phyloP scores from a whole-genome alignment of 2,329 filamentous ascomycete species.

The Alternaria solani region DNA sequence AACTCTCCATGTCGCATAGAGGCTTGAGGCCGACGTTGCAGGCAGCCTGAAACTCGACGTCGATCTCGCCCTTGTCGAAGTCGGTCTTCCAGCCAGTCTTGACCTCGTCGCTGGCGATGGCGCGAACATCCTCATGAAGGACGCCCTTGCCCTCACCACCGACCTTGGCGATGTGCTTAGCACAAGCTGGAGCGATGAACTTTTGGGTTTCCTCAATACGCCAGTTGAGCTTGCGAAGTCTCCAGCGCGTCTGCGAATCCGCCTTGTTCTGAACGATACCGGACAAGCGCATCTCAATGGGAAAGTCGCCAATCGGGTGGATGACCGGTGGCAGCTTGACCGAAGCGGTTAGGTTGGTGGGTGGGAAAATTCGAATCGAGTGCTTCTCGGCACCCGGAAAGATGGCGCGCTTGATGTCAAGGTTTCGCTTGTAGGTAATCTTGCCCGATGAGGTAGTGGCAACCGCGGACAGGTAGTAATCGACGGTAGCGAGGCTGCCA shows the following conservation, averaged over 20 bases:
- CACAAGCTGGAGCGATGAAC: slow-evolving; percentile 80
- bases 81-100: slow-evolving; percentile 91
- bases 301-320: slow-evolving; percentile 85
- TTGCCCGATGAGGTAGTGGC: slow-evolving; percentile 66
- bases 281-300: slow-evolving; percentile 79
- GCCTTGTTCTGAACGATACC: slow-evolving; percentile 79
- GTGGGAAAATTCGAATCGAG: slow-evolving; percentile 92
- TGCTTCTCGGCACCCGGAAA: slow-evolving; percentile 82
- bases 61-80: slow-evolving; percentile 76
- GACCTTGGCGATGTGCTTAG: slow-evolving; percentile 74
- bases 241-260: slow-evolving; percentile 80
- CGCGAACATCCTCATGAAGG: slow-evolving; percentile 75
- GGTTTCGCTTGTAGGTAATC: slow-evolving; percentile 70
- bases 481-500: slow-evolving; percentile 73
- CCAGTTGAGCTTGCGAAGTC: slow-evolving; percentile 90
- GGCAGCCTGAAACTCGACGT: slow-evolving; percentile 77
- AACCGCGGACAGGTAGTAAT: slow-evolving; percentile 72
- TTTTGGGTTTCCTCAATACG: slow-evolving; percentile 87
- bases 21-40: slow-evolving; percentile 70
- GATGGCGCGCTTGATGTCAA: slow-evolving; percentile 82
- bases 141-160: slow-evolving; percentile 73
- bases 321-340: slow-evolving; percentile 84
- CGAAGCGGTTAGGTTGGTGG: slow-evolving; percentile 89
- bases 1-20: slow-evolving; percentile 78
- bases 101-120: slow-evolving; percentile 81